Evolutionary conservation across 2,329 filamentous ascomycete species (phyloP), one percentile per base, ranked within the genome.

Genomic region (Dactylellina sp.): DNA sequence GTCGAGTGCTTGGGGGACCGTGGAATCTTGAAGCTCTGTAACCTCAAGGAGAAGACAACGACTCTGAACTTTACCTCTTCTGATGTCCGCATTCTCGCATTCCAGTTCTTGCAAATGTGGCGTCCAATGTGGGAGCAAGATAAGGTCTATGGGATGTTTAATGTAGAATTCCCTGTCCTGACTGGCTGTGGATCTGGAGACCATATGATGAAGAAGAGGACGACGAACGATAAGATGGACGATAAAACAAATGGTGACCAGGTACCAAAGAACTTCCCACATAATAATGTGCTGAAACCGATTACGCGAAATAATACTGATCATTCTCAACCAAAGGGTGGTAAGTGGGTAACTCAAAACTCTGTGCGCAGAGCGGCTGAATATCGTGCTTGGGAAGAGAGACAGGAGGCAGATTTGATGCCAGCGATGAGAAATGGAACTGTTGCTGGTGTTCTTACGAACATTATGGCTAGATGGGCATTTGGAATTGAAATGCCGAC

Each of bases 11-110:
- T 72, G 7, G 66, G 66, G 18, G 35, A 53, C 12, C 37, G 44
- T n/a, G 53, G 66, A 4, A 39, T 53, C 12, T 42, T 72, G 22
- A 50, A 63, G 9, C 66, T 72, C 2, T 72, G 66, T 12, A 72
- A 72, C 18, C 11, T 64, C 4, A 52, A 55, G 39, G 24, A 42
- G 37, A 63, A 18, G 42, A 71, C 65, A 1, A 35, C n/a, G 24
- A 12, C 16, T 2, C 14, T 63, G 7, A 24, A 16, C 1, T 44
- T 62, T 22, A 14, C 6, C 1, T 7, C 7, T 11, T 6, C 11
- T 1, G 49, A 71, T 42, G 2, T 71, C 3, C 42, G 46, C 16
- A 44, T 16, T 6, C 20, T 62, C 18, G 11, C 56, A 1, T n/a
- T 7, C 1, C 9, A 47, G 4, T 16, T 71, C 3, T 7, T 62